These are phyloP conservation scores for Avicennia marina DNA, from an alignment of 257 asterid genomes.

Conservation along the genomic window DNA sequence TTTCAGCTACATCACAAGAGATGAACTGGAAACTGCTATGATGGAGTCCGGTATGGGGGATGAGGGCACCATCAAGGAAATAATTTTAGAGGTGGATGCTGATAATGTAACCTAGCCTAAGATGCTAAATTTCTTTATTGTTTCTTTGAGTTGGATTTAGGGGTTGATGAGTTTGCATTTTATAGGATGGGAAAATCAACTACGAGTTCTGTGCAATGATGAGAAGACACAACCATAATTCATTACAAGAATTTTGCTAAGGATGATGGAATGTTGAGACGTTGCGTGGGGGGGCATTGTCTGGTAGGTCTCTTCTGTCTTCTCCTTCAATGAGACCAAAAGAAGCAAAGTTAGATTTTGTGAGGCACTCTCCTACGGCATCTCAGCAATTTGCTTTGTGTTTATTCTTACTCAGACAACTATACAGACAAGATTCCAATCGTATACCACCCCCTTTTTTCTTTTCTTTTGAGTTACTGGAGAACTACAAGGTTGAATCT, in stretches of 20 bases:
- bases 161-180: slow-evolving; percentile 8
- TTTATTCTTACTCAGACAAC: slow-evolving; percentile 1
- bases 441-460: not conserved
- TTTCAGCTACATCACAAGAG: slow-evolving; percentile 67
- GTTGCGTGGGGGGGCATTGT: not conserved
- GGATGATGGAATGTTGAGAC: slow-evolving; percentile 1
- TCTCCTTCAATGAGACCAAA: not conserved
- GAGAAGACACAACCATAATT: slow-evolving; percentile 46
- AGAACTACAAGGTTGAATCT: no score
- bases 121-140: not conserved
- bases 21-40: slow-evolving; percentile 81
- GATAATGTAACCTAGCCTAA: slow-evolving; percentile 56
- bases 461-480: not conserved
- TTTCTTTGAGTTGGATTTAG: not conserved
- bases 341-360: slow-evolving; percentile 8
- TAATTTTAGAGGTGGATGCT: slow-evolving; percentile 81
- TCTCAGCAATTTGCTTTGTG: slow-evolving; percentile 5
- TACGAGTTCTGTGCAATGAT: slow-evolving; percentile 62
- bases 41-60: slow-evolving; percentile 86
- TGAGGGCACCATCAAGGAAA: slow-evolving; percentile 68
- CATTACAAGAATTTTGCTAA: slow-evolving; percentile 20
- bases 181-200: slow-evolving; percentile 53
- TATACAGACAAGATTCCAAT: not conserved
- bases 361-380: slow-evolving; percentile 12
- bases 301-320: no score